A percentile compares a stretch with the other conserved stretches of the same genome.
These are phyloP conservation scores for Penicillium sp. DNA, from an alignment of 2,329 filamentous ascomycete species.

Conservation along the genomic window DNA sequence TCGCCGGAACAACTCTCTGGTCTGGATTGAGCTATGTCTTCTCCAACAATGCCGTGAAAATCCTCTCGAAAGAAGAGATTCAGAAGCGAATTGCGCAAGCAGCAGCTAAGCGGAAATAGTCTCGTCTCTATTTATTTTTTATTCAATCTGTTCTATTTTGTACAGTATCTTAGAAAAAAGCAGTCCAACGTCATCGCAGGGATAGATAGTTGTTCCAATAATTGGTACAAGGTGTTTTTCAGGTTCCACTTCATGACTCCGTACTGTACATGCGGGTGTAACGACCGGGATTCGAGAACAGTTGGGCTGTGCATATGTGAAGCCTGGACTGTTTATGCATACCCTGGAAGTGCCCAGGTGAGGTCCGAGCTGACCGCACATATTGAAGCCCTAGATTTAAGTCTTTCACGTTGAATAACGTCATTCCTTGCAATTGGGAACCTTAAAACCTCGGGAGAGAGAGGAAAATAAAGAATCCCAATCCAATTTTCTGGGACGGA, in stretches of 20 bases:
- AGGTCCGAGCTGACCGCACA: too few species aligned
- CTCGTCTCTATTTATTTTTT: not conserved
- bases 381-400: too few species aligned
- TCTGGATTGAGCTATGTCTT: conserved; percentile 91
- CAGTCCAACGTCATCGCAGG: not conserved
- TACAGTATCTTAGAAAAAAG: not conserved
- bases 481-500: not conserved
- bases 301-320: not conserved
- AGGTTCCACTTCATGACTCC: too few species aligned
- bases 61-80: conserved; percentile 58
- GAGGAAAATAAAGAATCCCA: not conserved
- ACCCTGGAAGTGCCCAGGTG: too few species aligned
- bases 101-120: conserved; percentile 26
- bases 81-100: conserved; percentile 38
- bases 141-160: not conserved
- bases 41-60: conserved; percentile 88
- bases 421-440: too few species aligned
- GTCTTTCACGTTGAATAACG: too few species aligned
- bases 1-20: conserved; percentile 88
- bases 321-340: not conserved
- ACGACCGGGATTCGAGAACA: too few species aligned
- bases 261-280: too few species aligned
- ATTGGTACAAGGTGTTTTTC: too few species aligned
- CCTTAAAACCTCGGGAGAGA: too few species aligned
- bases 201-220: not conserved